Conservation (phyloP, 2,329 filamentous ascomycete genomes). For the Myriangium duriaei region DNA sequence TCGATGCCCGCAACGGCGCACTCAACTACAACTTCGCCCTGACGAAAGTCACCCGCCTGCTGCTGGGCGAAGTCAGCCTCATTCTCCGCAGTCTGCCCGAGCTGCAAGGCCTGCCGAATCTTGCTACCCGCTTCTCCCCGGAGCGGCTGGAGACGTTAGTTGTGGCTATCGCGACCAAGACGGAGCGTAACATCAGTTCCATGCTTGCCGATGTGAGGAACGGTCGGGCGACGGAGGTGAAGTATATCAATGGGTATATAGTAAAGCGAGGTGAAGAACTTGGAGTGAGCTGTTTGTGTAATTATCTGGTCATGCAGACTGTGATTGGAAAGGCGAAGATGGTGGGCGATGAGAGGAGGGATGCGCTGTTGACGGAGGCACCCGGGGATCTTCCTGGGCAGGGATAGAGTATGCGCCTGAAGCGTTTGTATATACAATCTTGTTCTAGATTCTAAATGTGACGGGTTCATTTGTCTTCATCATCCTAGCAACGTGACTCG, state of each 20-base stretch:
- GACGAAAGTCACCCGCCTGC: slow-evolving; percentile 52
- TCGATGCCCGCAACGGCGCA: slow-evolving; percentile 63
- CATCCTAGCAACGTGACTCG: background rate
- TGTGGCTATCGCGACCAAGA: slow-evolving; percentile 40
- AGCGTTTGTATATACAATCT: slow-evolving; percentile 1
- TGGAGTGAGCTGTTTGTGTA: slow-evolving; percentile 58
- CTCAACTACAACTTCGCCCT: slow-evolving; percentile 56
- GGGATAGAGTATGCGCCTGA: background rate
- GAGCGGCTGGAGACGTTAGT: slow-evolving; percentile 51
- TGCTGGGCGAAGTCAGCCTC: slow-evolving; percentile 61
- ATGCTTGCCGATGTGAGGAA: slow-evolving; percentile 55
- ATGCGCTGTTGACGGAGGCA: slow-evolving; percentile 25
- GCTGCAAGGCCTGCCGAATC: slow-evolving; percentile 46
- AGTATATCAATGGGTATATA: slow-evolving; percentile 84
- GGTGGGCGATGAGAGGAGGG: slow-evolving; percentile 26
- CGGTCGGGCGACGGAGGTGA: slow-evolving; percentile 57
- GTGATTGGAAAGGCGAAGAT: slow-evolving; percentile 57
- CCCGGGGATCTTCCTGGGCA: slow-evolving; percentile 3
- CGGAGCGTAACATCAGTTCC: slow-evolving; percentile 45
- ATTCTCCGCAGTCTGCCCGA: slow-evolving; percentile 69
- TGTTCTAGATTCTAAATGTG: too few relatives aligned
- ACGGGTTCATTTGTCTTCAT: too few relatives aligned
- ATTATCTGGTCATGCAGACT: slow-evolving; percentile 59
- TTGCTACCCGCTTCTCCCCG: slow-evolving; percentile 46
- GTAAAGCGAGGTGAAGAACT: slow-evolving; percentile 58